phyloP scores from a whole-genome alignment of 1,139 yeast genomes.

The Lodderomyces pseudojiufengensis region DNA sequence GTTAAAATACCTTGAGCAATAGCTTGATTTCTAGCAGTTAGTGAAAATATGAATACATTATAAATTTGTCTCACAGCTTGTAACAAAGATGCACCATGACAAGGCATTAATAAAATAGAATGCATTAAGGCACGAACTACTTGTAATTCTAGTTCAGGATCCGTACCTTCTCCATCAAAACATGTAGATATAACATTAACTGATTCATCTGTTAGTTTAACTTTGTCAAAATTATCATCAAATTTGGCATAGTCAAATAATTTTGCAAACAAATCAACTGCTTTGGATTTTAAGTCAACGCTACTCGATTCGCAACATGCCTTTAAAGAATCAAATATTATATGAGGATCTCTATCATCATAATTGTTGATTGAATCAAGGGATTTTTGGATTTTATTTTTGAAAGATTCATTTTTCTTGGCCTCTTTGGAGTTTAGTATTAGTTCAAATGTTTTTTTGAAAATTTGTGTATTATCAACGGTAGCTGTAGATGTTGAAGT shows the following conservation, averaged over 20 bases:
- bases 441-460: constrained; percentile 36
- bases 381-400: constrained; percentile 31
- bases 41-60: constrained; percentile 82
- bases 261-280: constrained; percentile 45
- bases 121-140: constrained; percentile 89
- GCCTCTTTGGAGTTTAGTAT: constrained; percentile 38
- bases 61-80: constrained; percentile 92
- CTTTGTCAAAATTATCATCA: constrained; percentile 37
- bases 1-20: constrained; percentile 94
- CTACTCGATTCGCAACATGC: constrained; percentile 32
- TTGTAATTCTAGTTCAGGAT: constrained; percentile 83
- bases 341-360: constrained; percentile 30
- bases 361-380: constrained; percentile 31
- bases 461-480: constrained; percentile 37
- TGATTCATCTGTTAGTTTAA: constrained; percentile 74
- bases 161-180: constrained; percentile 90
- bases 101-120: constrained; percentile 76
- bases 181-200: constrained; percentile 82
- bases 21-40: constrained; percentile 80
- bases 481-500: constrained; percentile 22
- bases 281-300: constrained; percentile 32
- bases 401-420: constrained; percentile 36
- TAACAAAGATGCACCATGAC: constrained; percentile 85
- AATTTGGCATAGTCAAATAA: constrained; percentile 43
- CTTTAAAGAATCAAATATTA: constrained; percentile 40